Base-by-base conservation (phyloP, 805 yeast species). In the Ogataea pini region DNA sequence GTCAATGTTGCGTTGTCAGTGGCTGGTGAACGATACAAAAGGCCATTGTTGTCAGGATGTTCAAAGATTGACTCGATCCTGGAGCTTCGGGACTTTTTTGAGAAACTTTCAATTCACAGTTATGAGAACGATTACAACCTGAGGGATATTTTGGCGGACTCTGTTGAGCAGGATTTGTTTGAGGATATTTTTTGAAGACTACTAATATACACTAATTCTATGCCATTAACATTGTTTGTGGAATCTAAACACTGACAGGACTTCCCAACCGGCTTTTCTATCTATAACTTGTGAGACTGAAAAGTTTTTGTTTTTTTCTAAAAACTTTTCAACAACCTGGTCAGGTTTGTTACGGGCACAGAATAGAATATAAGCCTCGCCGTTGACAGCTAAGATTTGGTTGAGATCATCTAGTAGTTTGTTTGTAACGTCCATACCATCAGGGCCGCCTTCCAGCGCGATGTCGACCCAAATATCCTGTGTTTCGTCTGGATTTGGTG, bases 241-340 rank as follows among this genome's bases (percentile, higher is more conserved):
- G 58, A 91, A 88, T 53, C 82, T 75, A 67, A 85, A 81, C 7
- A 92, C 85, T 47, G 88, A 79, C 31, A 94, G 71, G 9, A 86
- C 92, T 67, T 94, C 99, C 97, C 98, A 90, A 0, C 98, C 98
- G 1, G 97, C 96, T 59, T 87, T 88, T 46, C 97, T 74, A 37
- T 75, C 73, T 3, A 81, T 76, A 1, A 89, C 71, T n/a, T 68
- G 56, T 2, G 71, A 69, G 1, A 78, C 79, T 0, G 46, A 46
- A 89, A 96, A 92, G 1, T 54, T 47, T 1, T 24, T 20, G 40
- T 56, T 44, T 4, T 36, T n/a, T 2, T 31, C 6, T 13, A 58
- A 45, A 82, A 89, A 84, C 2, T 44, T 37, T 7, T 63, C 56
- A 0, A 75, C 76, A 0, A 91, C 87, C 6, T 63, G 51, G 12